Evolutionary conservation across 768 basidiomycete species (phyloP).

Genomic region (Russula dissimulans): DNA sequence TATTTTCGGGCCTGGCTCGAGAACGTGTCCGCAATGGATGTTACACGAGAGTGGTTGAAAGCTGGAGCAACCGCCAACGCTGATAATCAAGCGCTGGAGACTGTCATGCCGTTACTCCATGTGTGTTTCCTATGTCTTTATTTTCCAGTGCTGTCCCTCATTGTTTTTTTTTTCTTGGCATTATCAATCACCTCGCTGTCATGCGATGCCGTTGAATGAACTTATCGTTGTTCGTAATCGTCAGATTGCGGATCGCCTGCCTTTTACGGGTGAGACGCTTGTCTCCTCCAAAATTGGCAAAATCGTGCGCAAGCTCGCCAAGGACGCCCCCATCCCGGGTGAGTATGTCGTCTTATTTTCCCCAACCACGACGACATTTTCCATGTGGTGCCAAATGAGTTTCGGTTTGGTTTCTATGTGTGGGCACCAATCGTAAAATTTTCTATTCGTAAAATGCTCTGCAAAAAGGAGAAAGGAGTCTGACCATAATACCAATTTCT

Average conservation of each 20-base stretch:
- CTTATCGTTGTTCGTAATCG: not conserved
- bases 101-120: conserved; percentile 79
- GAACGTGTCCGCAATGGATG: conserved; percentile 63
- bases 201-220: conserved; percentile 3
- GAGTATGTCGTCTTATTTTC: conserved; percentile 35
- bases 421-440: not conserved
- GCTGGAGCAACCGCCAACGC: conserved; percentile 49
- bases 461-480: conserved; percentile 40
- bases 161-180: conserved; percentile 16
- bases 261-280: conserved; percentile 60
- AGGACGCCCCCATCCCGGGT: conserved; percentile 72
- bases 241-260: conserved; percentile 79
- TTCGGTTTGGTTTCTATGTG: not conserved
- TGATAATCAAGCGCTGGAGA: conserved; percentile 52
- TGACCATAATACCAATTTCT: conserved; percentile 47
- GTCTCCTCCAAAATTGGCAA: conserved; percentile 71
- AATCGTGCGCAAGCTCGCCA: conserved; percentile 65
- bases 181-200: conserved; percentile 16
- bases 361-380: not conserved
- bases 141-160: conserved; percentile 5
- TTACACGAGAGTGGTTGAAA: conserved; percentile 77
- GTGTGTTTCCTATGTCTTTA: conserved; percentile 40
- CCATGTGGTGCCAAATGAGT: conserved; percentile 3
- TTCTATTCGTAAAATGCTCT: conserved; percentile 1
- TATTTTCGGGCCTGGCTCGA: conserved; percentile 85